phyloP scores from a whole-genome alignment of 1,284 basidiomycete genomes.

The Thecaphora thlaspeos region DNA sequence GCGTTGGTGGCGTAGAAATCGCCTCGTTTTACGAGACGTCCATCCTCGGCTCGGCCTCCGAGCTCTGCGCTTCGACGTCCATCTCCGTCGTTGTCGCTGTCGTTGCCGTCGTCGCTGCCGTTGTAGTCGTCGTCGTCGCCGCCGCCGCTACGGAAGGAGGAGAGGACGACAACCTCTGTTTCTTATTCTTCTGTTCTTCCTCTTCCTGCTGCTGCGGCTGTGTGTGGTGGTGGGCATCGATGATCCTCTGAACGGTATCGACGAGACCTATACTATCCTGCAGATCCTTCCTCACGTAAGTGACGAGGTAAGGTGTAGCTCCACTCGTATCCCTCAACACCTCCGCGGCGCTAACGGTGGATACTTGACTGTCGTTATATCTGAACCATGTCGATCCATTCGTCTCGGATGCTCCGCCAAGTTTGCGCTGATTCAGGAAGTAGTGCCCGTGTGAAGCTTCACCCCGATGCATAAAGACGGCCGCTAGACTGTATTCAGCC shows the following conservation, averaged over 20 bases:
- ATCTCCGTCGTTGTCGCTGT: no score
- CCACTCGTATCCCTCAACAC: conserved; percentile 49
- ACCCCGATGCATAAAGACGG: conserved; percentile 88
- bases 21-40: no score
- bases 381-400: conserved; percentile 40
- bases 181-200: no score
- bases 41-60: no score
- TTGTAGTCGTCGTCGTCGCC: no score
- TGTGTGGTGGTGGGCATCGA: no score
- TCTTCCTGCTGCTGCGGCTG: no score
- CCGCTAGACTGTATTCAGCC: conserved; percentile 83
- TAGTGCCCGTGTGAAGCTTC: conserved; percentile 57
- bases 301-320: conserved; percentile 55
- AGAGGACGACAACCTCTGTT: no score
- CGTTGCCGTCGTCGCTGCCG: no score
- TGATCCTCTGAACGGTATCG: conserved; percentile 16
- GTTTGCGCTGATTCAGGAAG: conserved; percentile 47
- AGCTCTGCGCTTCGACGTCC: no score
- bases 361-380: conserved; percentile 49
- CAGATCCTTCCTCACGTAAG: conserved; percentile 41
- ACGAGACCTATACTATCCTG: conserved; percentile 23
- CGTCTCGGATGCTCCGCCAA: conserved; percentile 1
- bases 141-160: no score
- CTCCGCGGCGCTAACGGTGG: conserved; percentile 21
- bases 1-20: no score